Evolutionary conservation across 305 asterid genomes (phyloP), one percentile per base, ranked within the genome.

Genomic region (Petunia hybrid): DNA sequence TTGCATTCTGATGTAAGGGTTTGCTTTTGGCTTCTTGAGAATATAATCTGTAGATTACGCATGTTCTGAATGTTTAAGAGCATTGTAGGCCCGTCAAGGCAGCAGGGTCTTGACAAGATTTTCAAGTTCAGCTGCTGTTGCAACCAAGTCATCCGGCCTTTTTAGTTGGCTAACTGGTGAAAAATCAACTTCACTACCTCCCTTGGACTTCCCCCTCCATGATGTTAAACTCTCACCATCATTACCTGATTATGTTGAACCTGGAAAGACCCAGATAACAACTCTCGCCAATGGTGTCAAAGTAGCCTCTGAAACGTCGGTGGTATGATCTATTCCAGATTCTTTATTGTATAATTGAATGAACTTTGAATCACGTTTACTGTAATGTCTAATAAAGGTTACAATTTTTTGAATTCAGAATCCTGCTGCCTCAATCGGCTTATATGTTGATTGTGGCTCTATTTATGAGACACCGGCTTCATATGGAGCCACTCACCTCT

Each of bases 381-480:
- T 4, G 61, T 9, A 22, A 41, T 16, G 14, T 66, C 53, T 79
- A 66, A 66, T 51, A 3, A 51, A 10, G 31, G 13, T 64, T 46
- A 46, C 63, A 3, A 82, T 82, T 77, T 80, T 71, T 82, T 89
- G 75, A 80, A 79, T 79, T 2, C 94, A 94, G 99, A 89, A 82
- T 82, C 97, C 96, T 84, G 89, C 89, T 42, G 96, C 98, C 63
- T 95, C 98, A 36, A 88, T 94, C 80, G 99, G 99, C 7, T 86
- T 94, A 76, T 93, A 87, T 86, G 97, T 97, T 82, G 95, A 93
- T 82, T 88, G 95, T 80, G 99, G 99, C 63, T 89, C 99, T 84
- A 93, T 91, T 80, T 87, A 93, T 64, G 99, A 97, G 87, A 87
- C 87, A 45, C 98, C 98, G 5, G 89, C 79, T 69, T 78, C 95